These are phyloP conservation scores for Daldinia bambusicola DNA, from an alignment of 495 filamentous ascomycete species.

Conservation along the genomic window DNA sequence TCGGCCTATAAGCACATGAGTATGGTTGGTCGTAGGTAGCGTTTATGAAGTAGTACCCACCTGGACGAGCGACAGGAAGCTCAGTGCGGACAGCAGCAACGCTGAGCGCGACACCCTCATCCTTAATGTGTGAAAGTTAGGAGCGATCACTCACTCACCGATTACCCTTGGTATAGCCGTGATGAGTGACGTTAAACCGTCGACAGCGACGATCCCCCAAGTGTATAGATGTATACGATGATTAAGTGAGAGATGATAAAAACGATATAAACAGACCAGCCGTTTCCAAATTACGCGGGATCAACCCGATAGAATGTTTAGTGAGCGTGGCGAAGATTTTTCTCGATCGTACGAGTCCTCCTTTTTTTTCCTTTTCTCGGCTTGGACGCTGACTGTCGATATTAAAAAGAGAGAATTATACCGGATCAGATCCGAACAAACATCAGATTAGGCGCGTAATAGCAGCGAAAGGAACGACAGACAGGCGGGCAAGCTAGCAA, in stretches of 20 bases:
- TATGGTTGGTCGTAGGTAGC: not conserved
- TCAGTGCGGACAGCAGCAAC: slow-evolving; percentile 49
- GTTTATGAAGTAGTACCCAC: slow-evolving; percentile 41
- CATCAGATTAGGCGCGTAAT: slow-evolving; percentile 32
- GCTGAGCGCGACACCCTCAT: slow-evolving; percentile 52
- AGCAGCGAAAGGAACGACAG: slow-evolving; percentile 31
- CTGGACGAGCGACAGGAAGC: slow-evolving; percentile 54
- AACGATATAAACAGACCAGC: slow-evolving; percentile 50
- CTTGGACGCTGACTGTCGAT: slow-evolving; percentile 21
- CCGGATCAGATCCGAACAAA: slow-evolving; percentile 40
- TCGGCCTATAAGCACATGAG: slow-evolving; percentile 49
- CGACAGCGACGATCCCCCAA: slow-evolving; percentile 12
- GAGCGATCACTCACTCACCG: slow-evolving; percentile 31
- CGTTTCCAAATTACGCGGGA: slow-evolving; percentile 47
- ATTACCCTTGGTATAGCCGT: slow-evolving; percentile 15
- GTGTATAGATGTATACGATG: slow-evolving; percentile 10
- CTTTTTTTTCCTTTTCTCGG: not conserved
- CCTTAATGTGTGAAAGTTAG: slow-evolving; percentile 41
- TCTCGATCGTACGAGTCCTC: slow-evolving; percentile 14
- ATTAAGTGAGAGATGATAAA: slow-evolving; percentile 13
- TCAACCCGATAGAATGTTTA: slow-evolving; percentile 42
- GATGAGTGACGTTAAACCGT: slow-evolving; percentile 23
- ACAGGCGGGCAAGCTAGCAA: slow-evolving; percentile 38
- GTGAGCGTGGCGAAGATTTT: slow-evolving; percentile 26
- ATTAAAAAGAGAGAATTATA: slow-evolving; percentile 49